phyloP scores from a whole-genome alignment of 805 yeast species.

The Sungouiella thailandica region DNA sequence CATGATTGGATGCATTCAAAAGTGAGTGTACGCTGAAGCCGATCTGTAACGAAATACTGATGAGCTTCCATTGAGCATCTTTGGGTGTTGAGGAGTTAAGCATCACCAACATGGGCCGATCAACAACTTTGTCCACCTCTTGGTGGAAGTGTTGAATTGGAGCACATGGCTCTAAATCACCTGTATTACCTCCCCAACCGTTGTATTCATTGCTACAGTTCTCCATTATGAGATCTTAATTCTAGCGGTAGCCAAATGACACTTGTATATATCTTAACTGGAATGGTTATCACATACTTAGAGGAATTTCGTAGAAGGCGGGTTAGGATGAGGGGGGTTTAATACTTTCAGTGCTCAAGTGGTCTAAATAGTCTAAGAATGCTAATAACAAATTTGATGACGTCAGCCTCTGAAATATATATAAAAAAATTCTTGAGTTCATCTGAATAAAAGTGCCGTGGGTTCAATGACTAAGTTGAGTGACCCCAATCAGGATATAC shows the following conservation, averaged over 20 bases:
- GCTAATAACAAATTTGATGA: too few relatives aligned
- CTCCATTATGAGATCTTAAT: slow-evolving; percentile 12
- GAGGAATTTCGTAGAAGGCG: too few relatives aligned
- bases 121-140: slow-evolving; percentile 43
- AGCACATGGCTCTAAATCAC: slow-evolving; percentile 7
- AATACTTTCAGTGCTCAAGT: slow-evolving; percentile 21
- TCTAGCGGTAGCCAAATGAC: too few relatives aligned
- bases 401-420: too few relatives aligned
- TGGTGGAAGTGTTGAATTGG: slow-evolving; percentile 57
- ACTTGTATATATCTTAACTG: too few relatives aligned
- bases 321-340: slow-evolving; percentile 9
- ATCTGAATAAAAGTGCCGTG: too few relatives aligned
- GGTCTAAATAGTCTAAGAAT: too few relatives aligned
- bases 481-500: too few relatives aligned
- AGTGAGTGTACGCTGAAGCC: slow-evolving; percentile 65
- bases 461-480: too few relatives aligned
- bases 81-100: slow-evolving; percentile 96
- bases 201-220: slow-evolving; percentile 64
- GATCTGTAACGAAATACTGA: slow-evolving; percentile 74
- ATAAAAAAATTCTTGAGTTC: too few relatives aligned
- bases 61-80: slow-evolving; percentile 88
- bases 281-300: too few relatives aligned
- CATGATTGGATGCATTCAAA: slow-evolving; percentile 81
- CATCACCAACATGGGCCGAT: slow-evolving; percentile 54
- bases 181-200: slow-evolving; percentile 59